Percentiles rank a stretch among this genome's conserved stretches.
Conservation (phyloP, 495 filamentous ascomycete species). For the Talaromyces wortmannii region DNA sequence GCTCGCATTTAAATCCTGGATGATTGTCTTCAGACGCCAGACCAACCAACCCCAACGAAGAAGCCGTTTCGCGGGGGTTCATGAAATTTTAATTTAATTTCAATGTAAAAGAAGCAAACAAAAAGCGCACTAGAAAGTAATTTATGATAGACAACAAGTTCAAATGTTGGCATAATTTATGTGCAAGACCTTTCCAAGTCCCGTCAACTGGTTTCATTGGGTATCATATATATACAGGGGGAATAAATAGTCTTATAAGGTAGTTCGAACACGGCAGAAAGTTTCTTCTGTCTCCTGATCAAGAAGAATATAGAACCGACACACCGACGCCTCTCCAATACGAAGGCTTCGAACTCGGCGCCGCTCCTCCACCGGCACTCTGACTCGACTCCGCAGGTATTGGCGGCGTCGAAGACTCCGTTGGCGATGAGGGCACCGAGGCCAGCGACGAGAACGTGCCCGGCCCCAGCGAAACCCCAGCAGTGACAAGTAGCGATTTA, state of each 20-base stretch:
- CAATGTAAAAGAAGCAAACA: slow-evolving; percentile 2
- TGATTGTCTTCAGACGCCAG: no score
- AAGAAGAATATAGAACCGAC: slow-evolving; percentile 89
- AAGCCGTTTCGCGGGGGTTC: not conserved
- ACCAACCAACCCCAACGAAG: not conserved
- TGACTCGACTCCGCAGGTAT: slow-evolving; percentile 8
- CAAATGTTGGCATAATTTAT: slow-evolving; percentile 11
- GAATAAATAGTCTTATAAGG: no score
- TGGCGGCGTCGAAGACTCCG: slow-evolving; percentile 4
- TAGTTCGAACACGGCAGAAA: no score
- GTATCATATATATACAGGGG: slow-evolving; percentile 15
- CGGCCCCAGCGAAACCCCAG: slow-evolving; percentile 69
- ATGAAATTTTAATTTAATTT: not conserved
- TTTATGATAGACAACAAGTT: not conserved
- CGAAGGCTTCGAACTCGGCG: slow-evolving; percentile 45
- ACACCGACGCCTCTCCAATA: slow-evolving; percentile 63
- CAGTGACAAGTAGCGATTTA: slow-evolving; percentile 87
- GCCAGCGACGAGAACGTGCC: slow-evolving; percentile 33
- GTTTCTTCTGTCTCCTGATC: no score
- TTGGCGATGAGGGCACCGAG: slow-evolving; percentile 12
- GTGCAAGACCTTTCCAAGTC: no score
- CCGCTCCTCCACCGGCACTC: slow-evolving; percentile 57
- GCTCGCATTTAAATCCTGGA: slow-evolving; percentile 34
- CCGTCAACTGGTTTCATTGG: no score
- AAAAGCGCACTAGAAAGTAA: slow-evolving; percentile 15